Conservation (phyloP, 2,329 filamentous ascomycete species). For the Waltergamsia citrina region DNA sequence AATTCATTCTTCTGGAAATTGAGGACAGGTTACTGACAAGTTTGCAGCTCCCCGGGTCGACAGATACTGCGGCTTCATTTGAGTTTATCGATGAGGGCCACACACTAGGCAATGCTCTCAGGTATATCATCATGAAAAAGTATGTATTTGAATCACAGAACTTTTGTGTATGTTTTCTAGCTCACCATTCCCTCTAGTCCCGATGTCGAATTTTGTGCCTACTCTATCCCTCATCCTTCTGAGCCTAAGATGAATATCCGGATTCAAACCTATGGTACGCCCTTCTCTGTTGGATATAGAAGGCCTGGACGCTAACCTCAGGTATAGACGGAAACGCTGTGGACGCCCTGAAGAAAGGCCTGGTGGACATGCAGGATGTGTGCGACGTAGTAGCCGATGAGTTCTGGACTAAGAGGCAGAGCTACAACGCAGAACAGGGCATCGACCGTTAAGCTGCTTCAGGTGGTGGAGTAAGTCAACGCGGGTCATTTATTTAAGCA, state of each 20-base stretch:
- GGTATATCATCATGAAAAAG: slow-evolving; percentile 99
- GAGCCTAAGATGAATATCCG: slow-evolving; percentile 94
- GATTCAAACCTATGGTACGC: slow-evolving; percentile 91
- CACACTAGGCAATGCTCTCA: slow-evolving; percentile 85
- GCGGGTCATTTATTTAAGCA: slow-evolving; percentile 7
- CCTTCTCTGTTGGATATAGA: not conserved
- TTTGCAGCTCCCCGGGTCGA: slow-evolving; percentile 71
- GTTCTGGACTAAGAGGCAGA: slow-evolving; percentile 53
- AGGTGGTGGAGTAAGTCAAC: slow-evolving; percentile 3
- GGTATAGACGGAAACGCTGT: slow-evolving; percentile 65
- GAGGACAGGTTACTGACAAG: slow-evolving; percentile 4
- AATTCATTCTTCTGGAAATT: not conserved
- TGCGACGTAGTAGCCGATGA: slow-evolving; percentile 93
- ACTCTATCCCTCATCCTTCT: slow-evolving; percentile 93
- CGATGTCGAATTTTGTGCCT: slow-evolving; percentile 95
- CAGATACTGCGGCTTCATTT: slow-evolving; percentile 84
- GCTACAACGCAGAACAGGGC: slow-evolving; percentile 22
- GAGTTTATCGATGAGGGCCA: slow-evolving; percentile 92
- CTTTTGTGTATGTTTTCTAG: not conserved
- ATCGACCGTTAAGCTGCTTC: slow-evolving; percentile 12
- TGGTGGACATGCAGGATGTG: slow-evolving; percentile 79
- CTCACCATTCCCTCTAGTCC: slow-evolving; percentile 48
- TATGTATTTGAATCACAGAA: slow-evolving; percentile 32
- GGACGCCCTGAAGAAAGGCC: slow-evolving; percentile 81
- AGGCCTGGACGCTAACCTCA: not conserved